Percentiles rank a stretch among this genome's conserved stretches.
Evolutionary conservation across 805 yeast genomes (phyloP).

Genomic region (Spathaspora hagerdaliae): DNA sequence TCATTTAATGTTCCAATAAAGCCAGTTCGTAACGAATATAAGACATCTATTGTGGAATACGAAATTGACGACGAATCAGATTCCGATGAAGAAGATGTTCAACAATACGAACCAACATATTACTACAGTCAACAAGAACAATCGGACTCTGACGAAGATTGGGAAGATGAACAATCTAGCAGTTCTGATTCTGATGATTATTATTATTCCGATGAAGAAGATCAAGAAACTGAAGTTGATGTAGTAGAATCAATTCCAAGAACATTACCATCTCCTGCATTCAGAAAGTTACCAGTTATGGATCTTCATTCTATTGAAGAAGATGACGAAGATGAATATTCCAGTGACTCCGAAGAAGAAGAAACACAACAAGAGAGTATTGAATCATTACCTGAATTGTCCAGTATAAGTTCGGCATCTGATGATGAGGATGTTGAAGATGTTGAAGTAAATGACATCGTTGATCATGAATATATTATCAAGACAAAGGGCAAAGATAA

Average conservation of each 20-base stretch:
- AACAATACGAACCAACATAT: not conserved
- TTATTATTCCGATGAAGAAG: constrained; percentile 12
- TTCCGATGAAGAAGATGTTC: constrained; percentile 11
- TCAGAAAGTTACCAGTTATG: constrained; percentile 16
- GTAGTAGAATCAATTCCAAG: constrained; percentile 1
- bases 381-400: constrained; percentile 7
- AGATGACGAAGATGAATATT: constrained; percentile 8
- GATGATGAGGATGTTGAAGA: constrained; percentile 3
- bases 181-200: constrained; percentile 14
- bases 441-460: constrained; percentile 2
- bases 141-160: constrained; percentile 8
- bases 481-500: not conserved
- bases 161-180: constrained; percentile 3
- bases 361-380: not conserved
- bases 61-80: constrained; percentile 34
- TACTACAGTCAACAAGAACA: constrained; percentile 5
- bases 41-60: constrained; percentile 34
- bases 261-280: constrained; percentile 2
- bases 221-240: constrained; percentile 2
- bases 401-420: constrained; percentile 3
- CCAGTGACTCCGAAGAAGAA: constrained; percentile 3
- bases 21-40: constrained; percentile 6
- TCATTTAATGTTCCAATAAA: constrained; percentile 10
- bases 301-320: constrained; percentile 12
- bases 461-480: not conserved